Conservation (phyloP, 177 flowering plant genomes). For the Telopea speciosissima region DNA sequence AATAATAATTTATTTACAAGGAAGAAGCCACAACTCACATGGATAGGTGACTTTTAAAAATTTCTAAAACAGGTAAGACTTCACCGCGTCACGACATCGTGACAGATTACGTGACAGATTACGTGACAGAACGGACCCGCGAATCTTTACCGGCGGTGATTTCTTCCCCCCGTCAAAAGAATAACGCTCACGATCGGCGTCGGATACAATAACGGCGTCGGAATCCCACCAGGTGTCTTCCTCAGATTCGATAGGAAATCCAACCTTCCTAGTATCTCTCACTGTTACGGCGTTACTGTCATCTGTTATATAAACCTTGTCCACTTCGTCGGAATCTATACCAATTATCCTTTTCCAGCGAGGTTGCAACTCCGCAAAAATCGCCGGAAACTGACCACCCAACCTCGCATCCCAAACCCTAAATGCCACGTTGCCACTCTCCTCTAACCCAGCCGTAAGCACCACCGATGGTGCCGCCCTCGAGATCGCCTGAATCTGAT, state of each 20-base stretch:
- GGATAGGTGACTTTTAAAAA: too few relatives aligned
- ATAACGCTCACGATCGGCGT: conserved; percentile 10
- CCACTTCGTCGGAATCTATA: conserved; percentile 22
- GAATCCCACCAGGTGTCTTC: conserved; percentile 60
- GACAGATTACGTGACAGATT: too few relatives aligned
- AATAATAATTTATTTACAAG: too few relatives aligned
- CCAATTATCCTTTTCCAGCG: conserved; percentile 20
- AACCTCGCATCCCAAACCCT: conserved; percentile 54
- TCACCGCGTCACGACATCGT: conserved; percentile 25
- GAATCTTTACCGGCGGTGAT: background rate
- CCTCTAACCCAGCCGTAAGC: conserved; percentile 28
- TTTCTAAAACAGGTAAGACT: conserved; percentile 12
- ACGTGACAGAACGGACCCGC: conserved; percentile 20
- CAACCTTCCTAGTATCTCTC: conserved; percentile 42
- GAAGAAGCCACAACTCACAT: too few relatives aligned
- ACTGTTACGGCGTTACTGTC: conserved; percentile 28
- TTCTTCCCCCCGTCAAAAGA: background rate
- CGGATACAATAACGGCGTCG: conserved; percentile 40
- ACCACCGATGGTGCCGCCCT: conserved; percentile 33
- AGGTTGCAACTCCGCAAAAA: conserved; percentile 48
- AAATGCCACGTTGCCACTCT: conserved; percentile 19
- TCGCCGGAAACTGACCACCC: conserved; percentile 31
- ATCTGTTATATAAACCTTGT: conserved; percentile 33
- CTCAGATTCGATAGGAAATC: conserved; percentile 36
- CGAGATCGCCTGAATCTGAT: conserved; percentile 13